Evolutionary conservation across 345 rosid genomes (phyloP), one percentile per base, ranked within the genome.

Genomic region (Gossypium arboreum): DNA sequence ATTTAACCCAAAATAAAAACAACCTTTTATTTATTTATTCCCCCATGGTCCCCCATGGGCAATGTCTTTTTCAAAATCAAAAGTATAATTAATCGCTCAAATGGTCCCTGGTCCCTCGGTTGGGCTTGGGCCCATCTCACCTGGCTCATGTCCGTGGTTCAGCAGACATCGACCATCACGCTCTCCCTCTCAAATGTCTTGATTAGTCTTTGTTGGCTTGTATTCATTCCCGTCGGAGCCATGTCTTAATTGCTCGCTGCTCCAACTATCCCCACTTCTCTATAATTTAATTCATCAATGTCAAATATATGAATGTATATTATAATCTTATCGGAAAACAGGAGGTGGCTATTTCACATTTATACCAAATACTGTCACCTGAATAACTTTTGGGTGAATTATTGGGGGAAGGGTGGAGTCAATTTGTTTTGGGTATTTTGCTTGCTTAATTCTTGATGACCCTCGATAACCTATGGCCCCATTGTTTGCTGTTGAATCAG

Each of bases 81-180:
- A 57, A 57, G 61, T 22, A 57, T 22, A 57, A 22, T 56, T 22
- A 57, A 22, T 56, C 29, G 4, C 4, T 20, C 4, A 11, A 57
- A 57, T 57, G 61, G 61, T 20, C 61, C 61, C 29, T 20, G 13
- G 27, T 3, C 61, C 41, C 41, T 4, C 7, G 41, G 41, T 57
- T 57, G 29, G 13, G 61, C 12, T 57, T 12, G 61, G 61, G 61
- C 6, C 61, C 61, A 57, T 59, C 58, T 43, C 59, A 47, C 52
- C 75, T 73, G 54, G 77, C 74, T 74, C 54, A 6, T 87, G 94
- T 88, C 90, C 81, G 92, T 78, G 76, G 91, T 88, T 88, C 81
- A 71, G 81, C 86, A 87, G 68, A 83, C 91, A 88, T 68, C 45
- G 85, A 81, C 74, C 79, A 69, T 77, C 81, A 85, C 84, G 8